Evolutionary conservation across 2,329 filamentous ascomycete genomes (phyloP), one percentile per base, ranked within the genome.

Genomic region (Pseudogymnoascus sp.): DNA sequence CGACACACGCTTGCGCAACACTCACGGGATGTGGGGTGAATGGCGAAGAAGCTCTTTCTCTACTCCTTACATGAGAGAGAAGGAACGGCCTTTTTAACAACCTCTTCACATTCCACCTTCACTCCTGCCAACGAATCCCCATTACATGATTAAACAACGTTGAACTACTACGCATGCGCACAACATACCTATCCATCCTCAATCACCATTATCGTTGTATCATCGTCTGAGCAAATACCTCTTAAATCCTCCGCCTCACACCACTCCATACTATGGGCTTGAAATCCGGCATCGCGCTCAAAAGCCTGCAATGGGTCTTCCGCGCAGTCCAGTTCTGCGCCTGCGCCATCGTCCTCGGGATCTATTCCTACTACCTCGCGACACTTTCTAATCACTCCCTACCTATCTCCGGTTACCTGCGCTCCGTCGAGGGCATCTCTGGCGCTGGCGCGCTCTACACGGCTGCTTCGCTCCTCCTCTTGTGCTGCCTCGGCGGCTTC

Each of bases 311-410:
- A 71, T 88, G 88, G 73, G 80, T 87, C 73, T 78, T 95, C 70
- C 90, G 93, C 68, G 76, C 82, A 66, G 76, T 96, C 62, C 84
- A 91, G 70, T 88, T 96, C 74, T 80, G 84, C 72, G 90, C 85
- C 73, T 81, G 88, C 7, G 85, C 81, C 63, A 81, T 96, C 67
- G 83, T 93, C 65, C 83, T 97, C 65, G 88, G 83, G 67, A 83
- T 94, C 70, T 92, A 88, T 80, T 87, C 86, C 59, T 96, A 95
- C 80, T 95, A 92, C 80, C 84, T 97, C 59, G 85, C 88, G 7
- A 82, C 88, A 7, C 83, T 92, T 12, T 74, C 82, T 65, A 84
- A 87, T 70, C 84, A 91, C 75, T 70, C 85, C 67, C 74, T 87
- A 12, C 63, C 71, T 63, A 92, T 92, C 67, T 79, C 82, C 15